Percentiles rank a stretch among this genome's conserved stretches.
Conservation (phyloP, 257 asterid species). For the Solanum arcanum region DNA sequence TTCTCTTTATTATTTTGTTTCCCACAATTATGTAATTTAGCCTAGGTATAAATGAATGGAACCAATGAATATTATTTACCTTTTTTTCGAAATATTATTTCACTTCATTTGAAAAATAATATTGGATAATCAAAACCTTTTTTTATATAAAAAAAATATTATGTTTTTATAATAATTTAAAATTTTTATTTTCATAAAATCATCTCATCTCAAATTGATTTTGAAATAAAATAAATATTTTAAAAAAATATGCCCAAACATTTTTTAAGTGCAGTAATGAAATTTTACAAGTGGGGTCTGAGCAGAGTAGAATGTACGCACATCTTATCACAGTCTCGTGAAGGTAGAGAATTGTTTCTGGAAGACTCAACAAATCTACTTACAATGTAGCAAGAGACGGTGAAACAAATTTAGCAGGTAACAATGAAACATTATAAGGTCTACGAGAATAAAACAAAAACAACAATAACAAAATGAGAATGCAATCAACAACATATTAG, state of each 20-base stretch:
- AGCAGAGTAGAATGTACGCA: no score
- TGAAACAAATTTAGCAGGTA: no score
- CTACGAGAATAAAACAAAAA: neutral
- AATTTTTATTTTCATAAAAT: neutral
- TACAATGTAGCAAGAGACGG: neutral
- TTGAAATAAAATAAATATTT: no score
- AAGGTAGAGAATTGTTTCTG: neutral
- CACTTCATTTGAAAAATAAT: neutral
- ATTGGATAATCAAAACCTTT: neutral
- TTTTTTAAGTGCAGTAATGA: no score
- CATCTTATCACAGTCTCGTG: accelerated
- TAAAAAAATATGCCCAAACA: neutral
- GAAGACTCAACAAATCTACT: neutral
- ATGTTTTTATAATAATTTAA: no score
- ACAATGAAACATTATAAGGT: no score
- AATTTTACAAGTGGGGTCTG: no score
- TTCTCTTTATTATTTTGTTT: neutral
- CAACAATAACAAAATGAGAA: neutral
- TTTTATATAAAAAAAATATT: accelerated
- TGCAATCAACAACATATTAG: neutral
- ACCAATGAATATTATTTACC: neutral
- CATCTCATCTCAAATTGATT: neutral
- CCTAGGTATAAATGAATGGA: neutral
- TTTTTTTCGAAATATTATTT: neutral
- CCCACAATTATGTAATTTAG: neutral